A percentile compares a stretch with the other conserved stretches of the same genome.
phyloP scores from a whole-genome alignment of 768 basidiomycete genomes.

The Russula olivacea region DNA sequence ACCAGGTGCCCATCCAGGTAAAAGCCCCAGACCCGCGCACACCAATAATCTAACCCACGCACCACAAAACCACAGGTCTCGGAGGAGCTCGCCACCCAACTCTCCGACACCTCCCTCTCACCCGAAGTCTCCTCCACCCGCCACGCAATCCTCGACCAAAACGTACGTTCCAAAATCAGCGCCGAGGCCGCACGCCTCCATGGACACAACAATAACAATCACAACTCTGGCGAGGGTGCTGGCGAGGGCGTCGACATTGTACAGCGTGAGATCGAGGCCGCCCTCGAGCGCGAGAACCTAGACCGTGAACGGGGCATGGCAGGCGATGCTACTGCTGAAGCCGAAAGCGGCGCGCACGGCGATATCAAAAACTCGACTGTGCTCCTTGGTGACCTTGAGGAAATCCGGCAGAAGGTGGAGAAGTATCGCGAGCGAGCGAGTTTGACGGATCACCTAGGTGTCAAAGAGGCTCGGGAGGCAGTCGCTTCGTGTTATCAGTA shows the following conservation, averaged over 20 bases:
- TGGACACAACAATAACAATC: conserved; percentile 55
- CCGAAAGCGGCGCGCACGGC: conserved; percentile 27
- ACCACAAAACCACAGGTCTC: conserved; percentile 52
- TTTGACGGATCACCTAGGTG: conserved; percentile 48
- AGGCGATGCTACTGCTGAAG: conserved; percentile 28
- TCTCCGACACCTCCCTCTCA: conserved; percentile 57
- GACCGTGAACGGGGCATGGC: conserved; percentile 61
- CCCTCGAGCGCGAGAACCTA: conserved; percentile 83
- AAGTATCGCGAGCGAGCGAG: conserved; percentile 55
- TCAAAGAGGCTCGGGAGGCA: conserved; percentile 51
- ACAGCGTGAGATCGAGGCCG: conserved; percentile 64
- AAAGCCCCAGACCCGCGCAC: background rate
- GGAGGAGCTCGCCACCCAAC: conserved; percentile 73
- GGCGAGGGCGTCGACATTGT: conserved; percentile 61
- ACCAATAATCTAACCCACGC: too few species aligned
- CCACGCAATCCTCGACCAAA: conserved; percentile 67
- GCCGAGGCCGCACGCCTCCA: conserved; percentile 60
- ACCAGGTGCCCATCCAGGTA: conserved; percentile 39
- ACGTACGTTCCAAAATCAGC: conserved; percentile 66
- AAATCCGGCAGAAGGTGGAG: conserved; percentile 67
- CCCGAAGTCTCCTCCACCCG: conserved; percentile 58
- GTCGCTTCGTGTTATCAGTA: conserved; percentile 75
- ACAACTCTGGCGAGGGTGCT: too few species aligned
- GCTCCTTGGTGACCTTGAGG: conserved; percentile 69
- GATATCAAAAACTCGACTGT: conserved; percentile 53